Evolutionary conservation across 2,329 filamentous ascomycete genomes (phyloP), one percentile per base, ranked within the genome.

Genomic region (Chaetothyriales sp.): DNA sequence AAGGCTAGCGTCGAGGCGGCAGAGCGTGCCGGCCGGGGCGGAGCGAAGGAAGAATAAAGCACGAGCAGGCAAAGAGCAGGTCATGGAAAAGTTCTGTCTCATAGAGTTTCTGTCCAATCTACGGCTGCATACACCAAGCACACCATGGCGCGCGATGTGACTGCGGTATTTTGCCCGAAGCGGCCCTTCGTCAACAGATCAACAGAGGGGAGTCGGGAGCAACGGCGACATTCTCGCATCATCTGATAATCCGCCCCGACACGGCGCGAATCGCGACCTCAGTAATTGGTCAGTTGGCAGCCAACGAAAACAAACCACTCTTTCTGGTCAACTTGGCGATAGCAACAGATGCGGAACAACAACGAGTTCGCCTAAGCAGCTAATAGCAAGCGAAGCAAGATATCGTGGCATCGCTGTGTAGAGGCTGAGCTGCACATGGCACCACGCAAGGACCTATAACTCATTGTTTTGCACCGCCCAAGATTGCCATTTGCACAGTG

Each of bases 1-100:
- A 87, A 90, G 78, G 88, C 90, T 72, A 81, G 84, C 51, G 66
- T 73, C 51, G 70, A 73, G 62, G 66, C 62, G 43, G 71, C 71
- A 6, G 71, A 73, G 64, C 69, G 70, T 63, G 69, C 70, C 59
- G 72, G 68, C 60, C 67, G 70, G 48, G 71, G 71, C 47, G 71
- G 71, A 60, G 70, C 71, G 50, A 73, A 73, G 65, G 71, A 73
- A 58, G 71, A 73, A 59, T 73, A 71, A 61, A 55, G n/a, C 8
- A 3, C 8, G 42, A 43, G n/a, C 2, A 44, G 9, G 28, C n/a
- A n/a, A n/a, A n/a, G n/a, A n/a, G n/a, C n/a, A n/a, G n/a, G n/a
- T n/a, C n/a, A n/a, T n/a, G n/a, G 12, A 39, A 39, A 39, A 39
- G 32, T 15, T 15, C 32, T 15, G 32, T 39, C 32, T 15, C 32